Base-by-base conservation (phyloP, 331 rosid genomes). In the Rhamnella rubrinervis region DNA sequence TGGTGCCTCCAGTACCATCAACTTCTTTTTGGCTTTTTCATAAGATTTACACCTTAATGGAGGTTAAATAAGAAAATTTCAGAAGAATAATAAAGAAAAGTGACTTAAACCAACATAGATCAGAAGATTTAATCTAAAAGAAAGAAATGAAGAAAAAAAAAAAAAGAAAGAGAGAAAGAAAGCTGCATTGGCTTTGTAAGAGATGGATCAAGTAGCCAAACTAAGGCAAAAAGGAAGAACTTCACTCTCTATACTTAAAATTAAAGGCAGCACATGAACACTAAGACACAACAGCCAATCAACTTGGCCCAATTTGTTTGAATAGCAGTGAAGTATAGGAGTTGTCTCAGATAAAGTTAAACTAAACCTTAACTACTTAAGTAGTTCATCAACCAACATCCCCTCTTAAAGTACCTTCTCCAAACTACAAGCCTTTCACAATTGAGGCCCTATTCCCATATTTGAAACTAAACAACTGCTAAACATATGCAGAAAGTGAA, bases 21-120 rank as follows among this genome's bases (percentile, higher is more conserved):
- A 78, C 80, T 88, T 91, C 83, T 91, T 91, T 80, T 75, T 81
- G 28, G 95, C 95, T 80, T 81, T 91, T 86, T 88, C 95, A 49
- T 88, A 88, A 19, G 95, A 84, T 73, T 91, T 86, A 78, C 97
- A 91, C 76, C 97, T 91, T 58, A 17, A 76, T 19, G 52, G 49
- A 64, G 55, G 55, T 59, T 46, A 60, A 37, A 63, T 28, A 62
- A 10, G 11, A 21, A 16, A 73, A 52, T 60, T 20, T 51, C 4
- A 49, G 63, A 59, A 10, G 4, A 23, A 49, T 28, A 31, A 39
- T 23, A 46, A 19, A 56, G 52, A 55, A 38, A 55, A n/a, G 41
- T 16, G 51, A 37, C 37, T 38, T 6, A 47, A 44, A 59, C 14
- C 28, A 65, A 63, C 55, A 65, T 23, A 53, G 39, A 70, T 47